Evolutionary conservation across 768 basidiomycete species (phyloP), one percentile per base, ranked within the genome.

Genomic region (Mycena floridula): DNA sequence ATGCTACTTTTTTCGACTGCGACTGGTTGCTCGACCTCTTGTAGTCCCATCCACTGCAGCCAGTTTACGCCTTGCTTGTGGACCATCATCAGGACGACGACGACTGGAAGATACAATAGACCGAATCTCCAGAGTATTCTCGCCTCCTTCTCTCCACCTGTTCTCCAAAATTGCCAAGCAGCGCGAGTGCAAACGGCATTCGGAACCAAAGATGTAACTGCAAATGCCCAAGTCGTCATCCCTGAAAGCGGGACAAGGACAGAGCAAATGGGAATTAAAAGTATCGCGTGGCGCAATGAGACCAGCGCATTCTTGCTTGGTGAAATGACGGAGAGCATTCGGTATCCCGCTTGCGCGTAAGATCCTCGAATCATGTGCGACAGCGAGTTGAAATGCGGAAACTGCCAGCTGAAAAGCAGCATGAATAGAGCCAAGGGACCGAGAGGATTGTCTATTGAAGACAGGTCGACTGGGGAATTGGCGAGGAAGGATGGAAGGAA

Each of bases 321-420:
- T 25, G 81, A 72, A 40, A 88, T 66, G 45, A 92, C 85, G 25
- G 83, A 81, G 9, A 98, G 77, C 96, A 99, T 99, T 42, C 76
- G 77, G 60, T 94, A 99, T 15, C 94, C 94, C 16, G 86, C 90
- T 58, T 90, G 82, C 4, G 96, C 90, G 63, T 99, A 99, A 16
- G 85, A 85, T 8, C 76, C 80, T 27, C 94, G 81, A 7, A 94
- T 76, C 40, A 94, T 70, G 63, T 96, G 79, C 7, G 93, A 83
- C n/a, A 99, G 72, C 1, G 91, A 64, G 63, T 94, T 97, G 70
- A 99, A 98, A 62, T 99, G 95, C 26, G 95, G 94, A 67, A 98
- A 98, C 59, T 99, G 96, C 95, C 95, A 99, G 49, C 86, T 87
- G 68, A 83, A 99, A 7, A 96, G 75, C 38, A 98, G 64, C 64